Percentiles rank a stretch among this genome's conserved stretches.
These are phyloP conservation scores for Saprolegnia diclina DNA, from an alignment of 352 stramenopile genomes.

Conservation along the genomic window DNA sequence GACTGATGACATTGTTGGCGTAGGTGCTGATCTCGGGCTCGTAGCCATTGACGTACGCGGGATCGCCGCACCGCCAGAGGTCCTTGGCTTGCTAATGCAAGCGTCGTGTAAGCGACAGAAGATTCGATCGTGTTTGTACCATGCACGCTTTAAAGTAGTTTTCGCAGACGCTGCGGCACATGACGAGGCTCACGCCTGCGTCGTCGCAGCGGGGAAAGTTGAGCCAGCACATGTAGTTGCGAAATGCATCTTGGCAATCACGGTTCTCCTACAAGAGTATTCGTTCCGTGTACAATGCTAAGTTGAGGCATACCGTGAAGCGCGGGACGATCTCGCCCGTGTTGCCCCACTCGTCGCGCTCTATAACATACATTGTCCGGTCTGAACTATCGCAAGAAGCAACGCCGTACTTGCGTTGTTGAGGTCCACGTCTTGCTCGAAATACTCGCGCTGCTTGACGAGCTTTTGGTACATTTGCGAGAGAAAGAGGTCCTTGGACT, in stretches of 20 bases:
- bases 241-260: slow-evolving; percentile 87
- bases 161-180: slow-evolving; percentile 87
- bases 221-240: slow-evolving; percentile 87
- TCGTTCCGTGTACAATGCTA: not conserved
- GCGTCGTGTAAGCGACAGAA: not conserved
- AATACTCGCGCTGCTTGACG: slow-evolving; percentile 46
- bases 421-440: slow-evolving; percentile 62
- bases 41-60: slow-evolving; percentile 63
- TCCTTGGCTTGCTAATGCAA: slow-evolving; percentile 54
- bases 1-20: slow-evolving; percentile 42
- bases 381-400: not conserved
- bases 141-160: slow-evolving; percentile 85
- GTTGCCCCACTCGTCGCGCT: slow-evolving; percentile 60
- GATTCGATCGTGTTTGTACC: not conserved
- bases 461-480: slow-evolving; percentile 64
- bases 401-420: slow-evolving; percentile 36
- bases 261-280: slow-evolving; percentile 46
- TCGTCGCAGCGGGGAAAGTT: slow-evolving; percentile 90
- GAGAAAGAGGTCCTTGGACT: slow-evolving; percentile 65
- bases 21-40: slow-evolving; percentile 46
- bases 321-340: slow-evolving; percentile 54
- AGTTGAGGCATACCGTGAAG: slow-evolving; percentile 37
- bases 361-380: not conserved
- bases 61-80: slow-evolving; percentile 82
- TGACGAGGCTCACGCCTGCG: slow-evolving; percentile 64